These are phyloP conservation scores for Aristolochia fimbriata DNA, from an alignment of 164 flowering plant species.

Conservation along the genomic window DNA sequence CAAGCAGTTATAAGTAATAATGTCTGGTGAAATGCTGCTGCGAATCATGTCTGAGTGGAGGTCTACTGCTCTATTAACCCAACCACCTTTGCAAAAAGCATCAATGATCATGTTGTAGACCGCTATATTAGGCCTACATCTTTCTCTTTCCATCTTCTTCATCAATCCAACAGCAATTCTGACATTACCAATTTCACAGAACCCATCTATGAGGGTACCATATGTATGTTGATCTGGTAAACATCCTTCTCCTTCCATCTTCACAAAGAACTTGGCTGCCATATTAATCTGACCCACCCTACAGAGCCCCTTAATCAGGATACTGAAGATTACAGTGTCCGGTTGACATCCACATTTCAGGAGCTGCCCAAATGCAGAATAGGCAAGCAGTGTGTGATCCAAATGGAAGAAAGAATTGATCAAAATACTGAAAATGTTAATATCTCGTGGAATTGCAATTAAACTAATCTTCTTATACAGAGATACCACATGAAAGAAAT, in stretches of 20 bases:
- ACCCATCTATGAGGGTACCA: constrained; percentile 26
- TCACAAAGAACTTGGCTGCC: constrained; percentile 1
- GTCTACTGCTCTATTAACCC: constrained; percentile 1
- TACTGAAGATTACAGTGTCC: neutral
- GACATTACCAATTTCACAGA: constrained; percentile 30
- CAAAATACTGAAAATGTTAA: neutral
- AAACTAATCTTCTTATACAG: neutral
- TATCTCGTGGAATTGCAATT: neutral
- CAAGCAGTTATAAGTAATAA: constrained; percentile 7
- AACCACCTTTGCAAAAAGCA: constrained; percentile 2
- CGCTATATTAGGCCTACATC: neutral
- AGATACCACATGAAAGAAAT: neutral
- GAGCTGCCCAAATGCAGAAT: neutral
- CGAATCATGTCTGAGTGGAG: neutral
- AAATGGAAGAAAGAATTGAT: neutral
- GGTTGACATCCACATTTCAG: neutral
- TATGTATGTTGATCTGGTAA: constrained; percentile 28
- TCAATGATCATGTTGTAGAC: neutral
- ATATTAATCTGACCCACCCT: neutral
- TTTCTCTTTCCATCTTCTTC: neutral
- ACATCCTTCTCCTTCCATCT: constrained; percentile 22
- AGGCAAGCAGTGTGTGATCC: neutral
- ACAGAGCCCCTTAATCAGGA: neutral
- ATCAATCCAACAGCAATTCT: constrained; percentile 17
- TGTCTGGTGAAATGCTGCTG: constrained; percentile 1